These are phyloP conservation scores for Kluyveromyces siamensis DNA, from an alignment of 805 yeast genomes.

Conservation along the genomic window DNA sequence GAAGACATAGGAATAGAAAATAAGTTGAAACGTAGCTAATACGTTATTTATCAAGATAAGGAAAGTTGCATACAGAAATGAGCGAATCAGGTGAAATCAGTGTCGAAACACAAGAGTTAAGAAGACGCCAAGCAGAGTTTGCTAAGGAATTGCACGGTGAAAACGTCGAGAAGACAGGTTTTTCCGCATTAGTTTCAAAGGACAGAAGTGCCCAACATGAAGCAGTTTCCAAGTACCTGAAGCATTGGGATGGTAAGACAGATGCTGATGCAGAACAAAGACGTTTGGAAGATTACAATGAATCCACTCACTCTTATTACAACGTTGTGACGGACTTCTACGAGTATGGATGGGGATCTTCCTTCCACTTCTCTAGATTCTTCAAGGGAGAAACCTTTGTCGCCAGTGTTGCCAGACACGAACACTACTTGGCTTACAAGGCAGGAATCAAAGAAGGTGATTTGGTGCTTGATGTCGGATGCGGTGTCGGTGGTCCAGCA, in stretches of 20 bases:
- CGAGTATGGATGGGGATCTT: conserved; percentile 99
- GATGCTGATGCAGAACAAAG: conserved; percentile 59
- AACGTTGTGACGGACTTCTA: conserved; percentile 95
- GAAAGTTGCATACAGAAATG: background rate
- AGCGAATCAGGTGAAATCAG: background rate
- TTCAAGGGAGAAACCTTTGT: conserved; percentile 87
- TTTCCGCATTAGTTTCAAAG: conserved; percentile 69
- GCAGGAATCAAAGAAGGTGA: conserved; percentile 71
- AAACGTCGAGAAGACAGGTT: conserved; percentile 53
- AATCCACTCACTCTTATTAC: conserved; percentile 89
- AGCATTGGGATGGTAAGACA: conserved; percentile 94
- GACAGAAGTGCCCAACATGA: conserved; percentile 69
- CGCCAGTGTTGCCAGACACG: conserved; percentile 96
- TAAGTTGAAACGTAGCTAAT: too few relatives aligned
- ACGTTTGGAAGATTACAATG: conserved; percentile 79
- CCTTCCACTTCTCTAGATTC: conserved; percentile 94
- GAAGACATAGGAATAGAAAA: background rate
- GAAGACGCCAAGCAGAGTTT: conserved; percentile 44
- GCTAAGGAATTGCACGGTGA: conserved; percentile 84
- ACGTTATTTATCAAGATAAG: too few relatives aligned
- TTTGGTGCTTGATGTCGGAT: conserved; percentile 94
- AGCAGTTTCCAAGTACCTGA: conserved; percentile 85
- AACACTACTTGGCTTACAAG: conserved; percentile 84
- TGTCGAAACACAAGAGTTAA: conserved; percentile 18
- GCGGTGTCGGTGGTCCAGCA: conserved; percentile 99